Evolutionary conservation across 2,329 filamentous ascomycete genomes (phyloP).

Genomic region (Arthrobotrys sphaeroides): DNA sequence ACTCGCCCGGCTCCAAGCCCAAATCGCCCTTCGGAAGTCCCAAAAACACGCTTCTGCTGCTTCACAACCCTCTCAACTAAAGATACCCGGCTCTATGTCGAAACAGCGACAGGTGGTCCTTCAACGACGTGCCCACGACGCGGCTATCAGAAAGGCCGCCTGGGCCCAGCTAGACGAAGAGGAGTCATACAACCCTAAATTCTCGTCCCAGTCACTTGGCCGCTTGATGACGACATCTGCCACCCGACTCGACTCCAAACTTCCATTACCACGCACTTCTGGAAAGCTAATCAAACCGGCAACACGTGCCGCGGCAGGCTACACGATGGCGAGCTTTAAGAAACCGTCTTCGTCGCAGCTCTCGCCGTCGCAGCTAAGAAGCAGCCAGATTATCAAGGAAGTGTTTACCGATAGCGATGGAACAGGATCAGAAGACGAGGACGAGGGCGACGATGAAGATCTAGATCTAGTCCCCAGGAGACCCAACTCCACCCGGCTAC

Average conservation of each 20-base stretch:
- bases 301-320: conserved; percentile 48
- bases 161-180: conserved; percentile 10
- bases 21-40: conserved; percentile 29
- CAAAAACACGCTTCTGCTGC: conserved; percentile 19
- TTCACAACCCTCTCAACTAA: conserved; percentile 33
- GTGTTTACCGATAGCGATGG: conserved; percentile 21
- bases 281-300: conserved; percentile 32
- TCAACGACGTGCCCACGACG: conserved; percentile 40
- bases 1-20: conserved; percentile 73
- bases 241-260: conserved; percentile 14
- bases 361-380: conserved; percentile 22
- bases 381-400: conserved; percentile 9
- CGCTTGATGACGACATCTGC: conserved; percentile 41
- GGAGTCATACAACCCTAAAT: conserved; percentile 25
- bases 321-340: conserved; percentile 44
- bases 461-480: conserved; percentile 23
- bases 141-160: conserved; percentile 26
- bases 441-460: conserved; percentile 30
- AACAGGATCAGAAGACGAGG: background rate
- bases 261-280: conserved; percentile 26
- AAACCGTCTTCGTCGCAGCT: conserved; percentile 28
- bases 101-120: conserved; percentile 36
- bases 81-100: conserved; percentile 29
- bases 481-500: background rate
- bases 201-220: conserved; percentile 37